These are phyloP conservation scores for Naganishia randhawae DNA, from an alignment of 768 basidiomycete genomes.

Conservation along the genomic window DNA sequence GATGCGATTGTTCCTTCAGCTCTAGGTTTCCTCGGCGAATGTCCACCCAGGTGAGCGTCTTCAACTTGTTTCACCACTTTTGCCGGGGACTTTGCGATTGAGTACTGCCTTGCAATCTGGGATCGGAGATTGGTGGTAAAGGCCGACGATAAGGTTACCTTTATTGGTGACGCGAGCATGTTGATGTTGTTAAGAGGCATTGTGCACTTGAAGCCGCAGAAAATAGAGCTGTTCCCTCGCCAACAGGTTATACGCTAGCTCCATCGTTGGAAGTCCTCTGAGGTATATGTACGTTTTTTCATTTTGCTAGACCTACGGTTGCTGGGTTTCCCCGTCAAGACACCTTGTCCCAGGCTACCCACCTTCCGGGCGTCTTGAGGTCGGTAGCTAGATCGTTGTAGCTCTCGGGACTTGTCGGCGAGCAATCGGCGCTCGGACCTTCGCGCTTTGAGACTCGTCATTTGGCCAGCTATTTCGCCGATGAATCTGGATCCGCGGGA, in stretches of 20 bases:
- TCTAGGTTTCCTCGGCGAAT: background rate
- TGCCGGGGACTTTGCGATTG: background rate
- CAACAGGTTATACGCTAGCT: no score
- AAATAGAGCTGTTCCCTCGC: no score
- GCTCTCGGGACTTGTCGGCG: no score
- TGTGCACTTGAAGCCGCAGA: background rate
- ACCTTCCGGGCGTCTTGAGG: no score
- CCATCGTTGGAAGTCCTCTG: background rate
- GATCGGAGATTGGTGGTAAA: background rate
- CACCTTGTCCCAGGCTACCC: no score
- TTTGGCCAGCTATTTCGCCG: no score
- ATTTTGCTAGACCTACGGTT: no score
- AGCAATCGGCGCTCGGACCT: no score
- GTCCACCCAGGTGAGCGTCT: background rate
- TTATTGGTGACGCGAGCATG: background rate
- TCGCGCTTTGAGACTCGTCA: no score
- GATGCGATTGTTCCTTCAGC: conserved; percentile 51
- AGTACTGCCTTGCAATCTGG: background rate
- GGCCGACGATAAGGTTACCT: background rate
- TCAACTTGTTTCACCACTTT: background rate
- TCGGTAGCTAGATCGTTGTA: no score
- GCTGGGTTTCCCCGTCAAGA: no score
- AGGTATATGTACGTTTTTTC: background rate
- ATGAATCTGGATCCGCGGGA: no score
- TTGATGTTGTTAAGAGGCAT: background rate